These are phyloP conservation scores for Candida piceae DNA, from an alignment of 805 yeast species.

Conservation along the genomic window DNA sequence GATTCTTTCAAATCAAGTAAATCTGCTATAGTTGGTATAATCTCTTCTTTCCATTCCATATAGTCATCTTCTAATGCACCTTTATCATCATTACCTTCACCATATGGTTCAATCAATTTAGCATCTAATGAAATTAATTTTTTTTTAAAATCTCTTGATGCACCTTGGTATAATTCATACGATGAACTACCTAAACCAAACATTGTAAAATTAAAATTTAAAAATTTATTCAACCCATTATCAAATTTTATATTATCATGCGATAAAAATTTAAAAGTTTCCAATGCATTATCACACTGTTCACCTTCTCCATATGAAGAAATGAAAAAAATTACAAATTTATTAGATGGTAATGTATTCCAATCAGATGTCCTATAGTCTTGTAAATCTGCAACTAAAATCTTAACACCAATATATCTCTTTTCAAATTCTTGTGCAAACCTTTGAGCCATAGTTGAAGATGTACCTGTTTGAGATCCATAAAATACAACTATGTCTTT, in stretches of 20 bases:
- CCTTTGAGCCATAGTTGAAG: conserved; percentile 70
- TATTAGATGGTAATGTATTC: conserved; percentile 47
- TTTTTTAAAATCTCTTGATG: conserved; percentile 54
- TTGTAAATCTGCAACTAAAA: conserved; percentile 64
- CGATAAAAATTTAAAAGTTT: conserved; percentile 48
- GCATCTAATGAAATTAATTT: conserved; percentile 60
- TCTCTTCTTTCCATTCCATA: conserved; percentile 83
- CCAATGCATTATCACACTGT: conserved; percentile 84
- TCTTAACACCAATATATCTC: conserved; percentile 56
- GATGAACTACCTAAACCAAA: conserved; percentile 93
- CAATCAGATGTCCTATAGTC: conserved; percentile 65
- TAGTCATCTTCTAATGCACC: conserved; percentile 91
- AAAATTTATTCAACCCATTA: conserved; percentile 37
- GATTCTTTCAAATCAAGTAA: conserved; percentile 59
- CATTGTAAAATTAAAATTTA: conserved; percentile 55
- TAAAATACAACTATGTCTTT: conserved; percentile 42
- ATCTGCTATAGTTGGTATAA: conserved; percentile 54
- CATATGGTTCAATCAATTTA: conserved; percentile 53
- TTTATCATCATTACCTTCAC: conserved; percentile 88
- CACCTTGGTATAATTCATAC: conserved; percentile 81
- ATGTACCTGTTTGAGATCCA: conserved; percentile 94
- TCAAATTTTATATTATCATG: conserved; percentile 28
- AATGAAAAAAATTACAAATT: conserved; percentile 49
- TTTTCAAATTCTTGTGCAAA: conserved; percentile 32
- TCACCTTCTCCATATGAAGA: conserved; percentile 98